Conservation (phyloP, 2,329 filamentous ascomycete species). For the Fusarium cyanostomum region DNA sequence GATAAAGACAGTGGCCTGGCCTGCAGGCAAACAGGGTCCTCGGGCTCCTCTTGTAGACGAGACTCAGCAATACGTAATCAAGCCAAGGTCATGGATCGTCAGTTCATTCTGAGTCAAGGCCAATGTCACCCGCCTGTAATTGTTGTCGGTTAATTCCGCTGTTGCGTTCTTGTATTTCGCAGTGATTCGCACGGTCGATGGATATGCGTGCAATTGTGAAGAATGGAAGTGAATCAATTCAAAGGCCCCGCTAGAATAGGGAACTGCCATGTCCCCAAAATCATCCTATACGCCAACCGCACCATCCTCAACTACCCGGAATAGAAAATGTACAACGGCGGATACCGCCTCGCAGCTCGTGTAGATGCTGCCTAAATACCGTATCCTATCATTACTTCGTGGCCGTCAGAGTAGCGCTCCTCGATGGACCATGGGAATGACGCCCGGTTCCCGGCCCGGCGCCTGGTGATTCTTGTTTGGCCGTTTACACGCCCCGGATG, state of each 20-base stretch:
- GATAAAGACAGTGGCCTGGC: slow-evolving; percentile 36
- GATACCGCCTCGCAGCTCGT: slow-evolving; percentile 34
- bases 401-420: slow-evolving; percentile 32
- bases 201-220: slow-evolving; percentile 16
- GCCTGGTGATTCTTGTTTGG: slow-evolving; percentile 5
- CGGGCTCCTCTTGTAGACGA: slow-evolving; percentile 8
- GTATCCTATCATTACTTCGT: slow-evolving; percentile 42
- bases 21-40: slow-evolving; percentile 21
- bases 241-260: slow-evolving; percentile 30
- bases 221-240: slow-evolving; percentile 36
- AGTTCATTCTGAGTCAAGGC: slow-evolving; percentile 33
- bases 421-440: slow-evolving; percentile 24
- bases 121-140: slow-evolving; percentile 31
- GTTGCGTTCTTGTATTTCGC: slow-evolving; percentile 3
- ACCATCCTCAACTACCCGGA: slow-evolving; percentile 31
- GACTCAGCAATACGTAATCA: slow-evolving; percentile 33
- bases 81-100: slow-evolving; percentile 35
- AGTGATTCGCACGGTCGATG: slow-evolving; percentile 1
- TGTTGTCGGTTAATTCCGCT: slow-evolving; percentile 10
- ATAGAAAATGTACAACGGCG: slow-evolving; percentile 39
- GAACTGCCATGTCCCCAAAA: slow-evolving; percentile 27
- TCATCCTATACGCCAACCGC: slow-evolving; percentile 43
- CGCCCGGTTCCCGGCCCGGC: slow-evolving; percentile 28
- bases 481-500: slow-evolving; percentile 82
- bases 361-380: slow-evolving; percentile 30